Conservation (phyloP, 1,284 basidiomycete genomes). For the Gymnopus androsaceus region DNA sequence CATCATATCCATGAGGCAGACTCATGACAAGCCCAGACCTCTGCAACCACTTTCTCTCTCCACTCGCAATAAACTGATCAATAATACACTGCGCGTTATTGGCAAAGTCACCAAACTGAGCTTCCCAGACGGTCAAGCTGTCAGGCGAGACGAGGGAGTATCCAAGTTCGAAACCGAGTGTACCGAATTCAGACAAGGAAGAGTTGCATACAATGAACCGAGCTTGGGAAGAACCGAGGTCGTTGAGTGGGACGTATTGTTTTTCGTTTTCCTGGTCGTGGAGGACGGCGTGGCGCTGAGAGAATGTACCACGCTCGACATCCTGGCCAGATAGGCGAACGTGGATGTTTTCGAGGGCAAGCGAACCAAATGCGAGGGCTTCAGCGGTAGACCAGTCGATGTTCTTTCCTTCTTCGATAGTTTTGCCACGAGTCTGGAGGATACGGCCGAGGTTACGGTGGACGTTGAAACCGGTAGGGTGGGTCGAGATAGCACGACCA, state of each 20-base stretch:
- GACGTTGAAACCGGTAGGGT: conserved; percentile 84
- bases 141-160: conserved; percentile 98
- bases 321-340: conserved; percentile 98
- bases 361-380: conserved; percentile 93
- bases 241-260: conserved; percentile 88
- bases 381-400: conserved; percentile 99
- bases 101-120: conserved; percentile 97
- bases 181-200: conserved; percentile 93
- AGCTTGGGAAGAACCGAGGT: conserved; percentile 87
- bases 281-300: conserved; percentile 97
- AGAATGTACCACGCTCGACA: conserved; percentile 99
- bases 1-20: conserved; percentile 97
- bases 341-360: conserved; percentile 91
- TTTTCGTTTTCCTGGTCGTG: conserved; percentile 95
- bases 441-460: conserved; percentile 97
- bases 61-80: conserved; percentile 98
- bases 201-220: conserved; percentile 97
- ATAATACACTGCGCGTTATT: conserved; percentile 98
- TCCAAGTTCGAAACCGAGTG: conserved; percentile 96
- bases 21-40: conserved; percentile 91
- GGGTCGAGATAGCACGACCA: conserved; percentile 84
- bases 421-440: conserved; percentile 84
- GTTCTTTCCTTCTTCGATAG: conserved; percentile 85
- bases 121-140: conserved; percentile 96
- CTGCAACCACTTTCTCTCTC: conserved; percentile 98